Evolutionary conservation across 148 eudicot genomes (phyloP), one percentile per base, ranked within the genome.

Genomic region (Silene conica): DNA sequence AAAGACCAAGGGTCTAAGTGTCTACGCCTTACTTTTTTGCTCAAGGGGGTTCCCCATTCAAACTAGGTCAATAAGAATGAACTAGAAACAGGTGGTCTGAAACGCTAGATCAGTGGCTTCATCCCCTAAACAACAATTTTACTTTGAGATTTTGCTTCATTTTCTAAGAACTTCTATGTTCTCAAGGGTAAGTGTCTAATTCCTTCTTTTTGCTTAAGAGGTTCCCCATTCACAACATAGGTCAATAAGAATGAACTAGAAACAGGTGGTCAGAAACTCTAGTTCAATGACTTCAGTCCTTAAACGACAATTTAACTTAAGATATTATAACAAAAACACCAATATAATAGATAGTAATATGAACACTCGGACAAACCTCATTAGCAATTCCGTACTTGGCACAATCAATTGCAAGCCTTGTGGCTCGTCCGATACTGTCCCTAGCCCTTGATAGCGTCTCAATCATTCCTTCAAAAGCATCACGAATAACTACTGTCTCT

Each of bases 401-500:
- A 89, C 98, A 94, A 77, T 94, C 97, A 80, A 94, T 85, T 74
- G 98, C 98, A 70, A 89, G 98, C 61, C 98, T 91, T 23, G 98
- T 94, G 48, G 98, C 98, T 79, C 98, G 98, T 1, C 97, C 97
- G 74, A 94, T 94, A 79, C 98, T 94, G 75, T 94, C 98, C 85
- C 88, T 91, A 62, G 98, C 91, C 88, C 98, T 87, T 67, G 98
- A 88, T 70, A 94, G 79, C 50, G 98, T 94, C 84, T 94, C 98
- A 80, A 94, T 88, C 98, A 94, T 94, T 72, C 98, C 98, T 83
- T 94, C 98, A 82, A 94, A 94, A 80, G 98, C 93, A 86, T 94
- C 98, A 72, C 98, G 97, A 71, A 95, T 91, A 87, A 94, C 93
- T 72, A 97, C 90, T 60, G 98, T 97, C 69, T 94, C 98, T 50